Evolutionary conservation across 2,329 filamentous ascomycete genomes (phyloP), one percentile per base, ranked within the genome.

Genomic region (Neofusicoccum ribis): DNA sequence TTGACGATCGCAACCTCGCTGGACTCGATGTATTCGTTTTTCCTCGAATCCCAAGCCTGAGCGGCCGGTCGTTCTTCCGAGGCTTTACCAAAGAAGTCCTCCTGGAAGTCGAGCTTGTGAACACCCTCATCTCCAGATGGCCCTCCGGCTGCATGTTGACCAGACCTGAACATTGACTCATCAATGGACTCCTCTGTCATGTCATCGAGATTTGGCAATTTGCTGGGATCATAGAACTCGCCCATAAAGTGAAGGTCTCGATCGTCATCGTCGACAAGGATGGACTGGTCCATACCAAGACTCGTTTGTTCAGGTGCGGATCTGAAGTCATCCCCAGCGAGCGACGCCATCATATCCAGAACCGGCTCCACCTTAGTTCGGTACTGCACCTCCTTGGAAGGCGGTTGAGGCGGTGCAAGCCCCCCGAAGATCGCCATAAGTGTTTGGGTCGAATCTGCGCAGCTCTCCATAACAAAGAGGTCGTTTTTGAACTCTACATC

Each of bases 391-490:
- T 91, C 89, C 67, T 90, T 92, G 72, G 87, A 94, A 1, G 93
- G 92, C 0, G 93, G 90, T 7, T 88, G 89, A 1, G 95, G 94
- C 4, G 94, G 95, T 43, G 89, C 88, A 4, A 99, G 83, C 0
- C 90, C 93, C 71, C 91, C 92, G 15, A 93, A 80, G 47, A 96
- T 85, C 1, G 86, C 84, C 61, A 97, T 89, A 14, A 99, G 83
- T 0, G 95, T 99, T 75, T 97, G 93, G 0, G 93, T 98, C 1
- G 95, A 99, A 77, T 99, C 95, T 36, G 95, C 95, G 72, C 96
- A 99, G 0, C 93, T 96, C 77, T 99, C 95, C 6, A 99, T 80
- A 39, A 99, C 89, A 62, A 99, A 83, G 1, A 99, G 83, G 69
- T 96, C 90, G 72, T 97, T 93, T 67, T 88, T 88, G 52, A 98